Evolutionary conservation across 805 yeast genomes (phyloP), one percentile per base, ranked within the genome.

Genomic region (Pichia cabralensis): DNA sequence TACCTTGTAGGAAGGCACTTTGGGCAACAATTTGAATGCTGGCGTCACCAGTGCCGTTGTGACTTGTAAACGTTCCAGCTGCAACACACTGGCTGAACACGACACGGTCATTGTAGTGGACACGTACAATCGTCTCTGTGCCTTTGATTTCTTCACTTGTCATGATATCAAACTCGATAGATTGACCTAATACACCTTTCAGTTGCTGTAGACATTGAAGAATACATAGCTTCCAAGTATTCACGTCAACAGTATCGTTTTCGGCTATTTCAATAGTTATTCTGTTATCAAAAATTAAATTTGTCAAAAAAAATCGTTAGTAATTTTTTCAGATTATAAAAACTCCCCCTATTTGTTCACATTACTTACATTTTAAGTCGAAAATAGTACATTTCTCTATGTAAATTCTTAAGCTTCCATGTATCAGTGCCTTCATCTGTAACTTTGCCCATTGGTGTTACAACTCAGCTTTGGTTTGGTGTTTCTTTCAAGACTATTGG

Each of bases 171-270:
- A 45, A 49, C n/a, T 49, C 45, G 2, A 44, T 42, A 1, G 57
- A 36, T 20, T 46, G 50, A 1, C 60, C 61, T 8, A 50, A 17
- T 1, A 49, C 24, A 6, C 61, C 61, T 30, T 45, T 39, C n/a
- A 47, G 33, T 17, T 37, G 36, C 26, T 40, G 45, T n/a, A 55
- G 35, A 5, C 55, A 40, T 5, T 30, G 28, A n/a, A 28, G 28
- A 11, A 56, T 47, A 15, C 45, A 16, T 8, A 46, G 6, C 34
- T 50, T 53, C 59, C 59, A 55, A 3, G 55, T n/a, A n/a, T n/a
- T 42, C 16, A 48, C 36, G 49, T 52, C 3, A 43, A 29, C 28
- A 3, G 33, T 13, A 24, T 34, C 4, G 10, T 33, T 26, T 15
- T 9, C n/a, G n/a, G n/a, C n/a, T n/a, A n/a, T n/a, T n/a, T n/a